Percentiles rank a stretch among this genome's conserved stretches.
Evolutionary conservation across 495 filamentous ascomycete genomes (phyloP).

Genomic region (Cercophora newfieldiana): DNA sequence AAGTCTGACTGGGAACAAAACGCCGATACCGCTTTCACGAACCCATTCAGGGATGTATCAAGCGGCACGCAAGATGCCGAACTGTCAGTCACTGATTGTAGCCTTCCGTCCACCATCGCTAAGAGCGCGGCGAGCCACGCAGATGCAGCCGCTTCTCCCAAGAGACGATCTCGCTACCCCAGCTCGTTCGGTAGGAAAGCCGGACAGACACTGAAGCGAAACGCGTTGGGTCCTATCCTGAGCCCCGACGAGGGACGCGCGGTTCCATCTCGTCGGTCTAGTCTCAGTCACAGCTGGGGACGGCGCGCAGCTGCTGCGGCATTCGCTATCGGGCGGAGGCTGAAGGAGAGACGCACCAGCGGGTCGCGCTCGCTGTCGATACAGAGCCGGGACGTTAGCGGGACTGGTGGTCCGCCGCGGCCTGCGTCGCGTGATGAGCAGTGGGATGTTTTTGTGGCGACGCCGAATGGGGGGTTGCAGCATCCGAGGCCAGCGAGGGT

Average conservation of each 20-base stretch:
- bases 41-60: slow-evolving; percentile 3
- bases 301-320: slow-evolving; percentile 27
- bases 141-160: not conserved
- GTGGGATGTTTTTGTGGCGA: slow-evolving; percentile 24
- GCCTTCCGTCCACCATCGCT: not conserved
- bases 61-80: not conserved
- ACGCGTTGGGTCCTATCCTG: slow-evolving; percentile 8
- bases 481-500: slow-evolving; percentile 38
- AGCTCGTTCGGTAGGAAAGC: slow-evolving; percentile 14
- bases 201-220: slow-evolving; percentile 9
- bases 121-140: not conserved
- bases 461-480: slow-evolving; percentile 30
- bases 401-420: not conserved
- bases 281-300: slow-evolving; percentile 25
- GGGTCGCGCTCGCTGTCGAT: not conserved
- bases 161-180: slow-evolving; percentile 10
- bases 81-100: not conserved
- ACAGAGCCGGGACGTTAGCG: not conserved
- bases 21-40: not conserved
- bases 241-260: slow-evolving; percentile 7
- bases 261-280: not conserved
- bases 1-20: slow-evolving; percentile 16
- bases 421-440: slow-evolving; percentile 5
- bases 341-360: slow-evolving; percentile 20
- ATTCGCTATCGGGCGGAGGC: slow-evolving; percentile 20